These are phyloP conservation scores for Termitomyces sp. DNA, from an alignment of 768 basidiomycete species.

Conservation along the genomic window DNA sequence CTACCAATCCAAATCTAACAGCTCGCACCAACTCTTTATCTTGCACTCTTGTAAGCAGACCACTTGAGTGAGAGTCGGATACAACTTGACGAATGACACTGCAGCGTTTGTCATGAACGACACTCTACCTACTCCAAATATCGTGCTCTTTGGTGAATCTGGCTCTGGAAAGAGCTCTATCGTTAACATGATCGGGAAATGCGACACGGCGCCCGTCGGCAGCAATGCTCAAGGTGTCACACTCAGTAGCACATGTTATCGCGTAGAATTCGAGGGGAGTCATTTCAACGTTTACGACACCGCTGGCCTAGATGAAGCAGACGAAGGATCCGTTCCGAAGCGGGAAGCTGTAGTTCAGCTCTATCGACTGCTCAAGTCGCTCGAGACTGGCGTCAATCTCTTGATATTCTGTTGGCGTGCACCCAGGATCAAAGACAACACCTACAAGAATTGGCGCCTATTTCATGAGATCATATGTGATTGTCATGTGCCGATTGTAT, in stretches of 20 bases:
- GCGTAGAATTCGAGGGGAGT: conserved; percentile 15
- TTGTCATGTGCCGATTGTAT: conserved; percentile 29
- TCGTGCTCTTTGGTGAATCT: conserved; percentile 37
- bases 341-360: conserved; percentile 18
- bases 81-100: not conserved
- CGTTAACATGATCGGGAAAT: conserved; percentile 33
- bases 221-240: conserved; percentile 30
- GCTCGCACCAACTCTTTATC: not conserved
- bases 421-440: not conserved
- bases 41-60: not conserved
- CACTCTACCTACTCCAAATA: conserved; percentile 11
- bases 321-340: conserved; percentile 14
- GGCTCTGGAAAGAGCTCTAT: conserved; percentile 36
- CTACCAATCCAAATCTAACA: not conserved
- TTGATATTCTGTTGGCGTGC: not conserved
- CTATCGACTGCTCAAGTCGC: conserved; percentile 24
- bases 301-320: conserved; percentile 32
- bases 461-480: conserved; percentile 30
- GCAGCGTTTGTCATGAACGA: not conserved
- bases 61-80: not conserved
- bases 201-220: conserved; percentile 22
- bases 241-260: conserved; percentile 21
- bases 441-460: conserved; percentile 31
- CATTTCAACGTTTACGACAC: conserved; percentile 30
- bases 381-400: conserved; percentile 6